Evolutionary conservation across 2,329 filamentous ascomycete species (phyloP), one percentile per base, ranked within the genome.

Genomic region (Lecanoromycetidae sp.): DNA sequence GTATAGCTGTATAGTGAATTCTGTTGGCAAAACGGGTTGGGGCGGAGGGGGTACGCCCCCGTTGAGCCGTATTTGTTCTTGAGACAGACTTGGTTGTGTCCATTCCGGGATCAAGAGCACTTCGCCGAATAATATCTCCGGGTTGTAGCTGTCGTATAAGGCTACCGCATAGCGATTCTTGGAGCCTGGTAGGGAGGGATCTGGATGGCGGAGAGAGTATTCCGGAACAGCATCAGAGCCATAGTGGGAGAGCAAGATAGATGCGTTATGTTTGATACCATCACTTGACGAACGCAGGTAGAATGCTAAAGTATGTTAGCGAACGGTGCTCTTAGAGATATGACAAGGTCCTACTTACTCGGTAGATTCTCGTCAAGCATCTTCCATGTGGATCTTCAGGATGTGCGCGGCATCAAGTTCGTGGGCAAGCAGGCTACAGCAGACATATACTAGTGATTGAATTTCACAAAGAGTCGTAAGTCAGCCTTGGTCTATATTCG

Each of bases 281-380:
- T 72, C 71, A 46, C 65, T 65, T 30, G 71, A 70, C 6, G 68
- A 61, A 57, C 76, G 77, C 54, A 79, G 65, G 58, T 76, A 78
- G 67, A 80, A 80, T 44, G 74, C 74, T 76, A 54, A 15, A 51
- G 13, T 3, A 41, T n/a, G 23, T 41, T 27, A 41, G 38, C 10
- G 6, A 12, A 30, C 5, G 15, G 9, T 13, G 5, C 12, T 25
- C 8, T 6, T 20, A 6, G 8, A 4, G 10, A 0, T 0, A 1
- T 2, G 12, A 12, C 3, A 17, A n/a, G 7, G 15, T 27, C 80
- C 36, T 74, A 56, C 60, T 51, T 57, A 76, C 74, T 87, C 48
- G 88, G 88, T n/a, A 94, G 77, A 64, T 88, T 94, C 63, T 93
- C 86, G 79, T 94, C 87, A 59, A 94, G 76, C 87, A 94, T 94